Percentiles rank a stretch among this genome's conserved stretches.
Evolutionary conservation across 495 filamentous ascomycete species (phyloP).

Genomic region (Xylaria acuta): DNA sequence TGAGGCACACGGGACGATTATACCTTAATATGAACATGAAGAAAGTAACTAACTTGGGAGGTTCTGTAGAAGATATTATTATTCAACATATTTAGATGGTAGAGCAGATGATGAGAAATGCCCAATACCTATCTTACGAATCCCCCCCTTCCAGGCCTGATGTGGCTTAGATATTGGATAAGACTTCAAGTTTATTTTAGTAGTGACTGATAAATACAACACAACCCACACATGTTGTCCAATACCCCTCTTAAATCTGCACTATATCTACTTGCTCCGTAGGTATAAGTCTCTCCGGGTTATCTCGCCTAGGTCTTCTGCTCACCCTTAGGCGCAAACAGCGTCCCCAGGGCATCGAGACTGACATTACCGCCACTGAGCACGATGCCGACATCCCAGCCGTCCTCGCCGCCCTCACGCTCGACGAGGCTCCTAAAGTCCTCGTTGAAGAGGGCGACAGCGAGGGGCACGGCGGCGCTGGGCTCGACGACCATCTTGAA

Average conservation of each 20-base stretch:
- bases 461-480: slow-evolving; percentile 83
- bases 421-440: slow-evolving; percentile 77
- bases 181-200: too few relatives aligned
- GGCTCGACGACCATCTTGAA: slow-evolving; percentile 95
- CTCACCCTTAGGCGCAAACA: slow-evolving; percentile 56
- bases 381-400: slow-evolving; percentile 88
- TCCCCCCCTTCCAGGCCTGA: too few relatives aligned
- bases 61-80: not conserved
- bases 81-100: not conserved
- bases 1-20: not conserved
- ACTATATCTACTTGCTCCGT: too few relatives aligned
- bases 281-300: too few relatives aligned
- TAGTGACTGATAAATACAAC: too few relatives aligned
- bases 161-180: too few relatives aligned
- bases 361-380: slow-evolving; percentile 92
- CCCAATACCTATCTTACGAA: not conserved
- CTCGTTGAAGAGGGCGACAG: slow-evolving; percentile 83
- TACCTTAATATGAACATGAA: not conserved
- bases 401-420: slow-evolving; percentile 70
- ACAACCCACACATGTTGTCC: too few relatives aligned
- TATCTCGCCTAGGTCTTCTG: not conserved
- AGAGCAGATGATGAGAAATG: not conserved
- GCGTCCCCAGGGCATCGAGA: slow-evolving; percentile 73
- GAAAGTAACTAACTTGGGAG: not conserved
- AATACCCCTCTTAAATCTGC: too few relatives aligned